These are phyloP conservation scores for Ballota nigra DNA, from an alignment of 257 asterid species.

Conservation along the genomic window DNA sequence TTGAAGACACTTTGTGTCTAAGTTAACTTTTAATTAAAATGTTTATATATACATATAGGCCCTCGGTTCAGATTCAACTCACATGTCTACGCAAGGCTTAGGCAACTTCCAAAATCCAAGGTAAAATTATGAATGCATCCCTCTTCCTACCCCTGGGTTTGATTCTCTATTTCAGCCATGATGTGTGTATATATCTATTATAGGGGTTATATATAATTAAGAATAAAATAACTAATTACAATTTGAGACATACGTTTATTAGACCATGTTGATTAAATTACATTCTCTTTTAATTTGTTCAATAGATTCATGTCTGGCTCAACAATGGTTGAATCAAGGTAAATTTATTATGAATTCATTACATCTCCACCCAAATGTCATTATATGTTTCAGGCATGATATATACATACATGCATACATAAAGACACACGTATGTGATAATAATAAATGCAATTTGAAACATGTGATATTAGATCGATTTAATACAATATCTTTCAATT, in stretches of 20 bases:
- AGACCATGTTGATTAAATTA: background rate
- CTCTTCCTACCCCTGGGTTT: no score
- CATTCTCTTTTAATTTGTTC: background rate
- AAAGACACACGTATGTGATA: no score
- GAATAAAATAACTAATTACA: no score
- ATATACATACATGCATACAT: no score
- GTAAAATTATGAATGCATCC: constrained; percentile 10
- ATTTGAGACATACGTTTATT: no score
- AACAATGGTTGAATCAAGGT: no score
- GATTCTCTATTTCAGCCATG: background rate
- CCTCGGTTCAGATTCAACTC: constrained; percentile 10
- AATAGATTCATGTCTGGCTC: background rate
- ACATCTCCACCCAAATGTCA: no score
- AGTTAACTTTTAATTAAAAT: background rate
- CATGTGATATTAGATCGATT: no score
- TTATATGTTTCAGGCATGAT: background rate
- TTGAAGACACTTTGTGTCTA: background rate
- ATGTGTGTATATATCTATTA: background rate
- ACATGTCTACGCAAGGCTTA: constrained; percentile 11
- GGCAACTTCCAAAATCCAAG: constrained; percentile 30
- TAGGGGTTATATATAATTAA: no score
- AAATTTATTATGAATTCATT: background rate
- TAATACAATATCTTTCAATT: no score
- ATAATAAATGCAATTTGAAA: no score
- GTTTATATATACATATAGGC: constrained; percentile 10